phyloP scores from a whole-genome alignment of 441 rosid species.

The Erysimum pusillum region DNA sequence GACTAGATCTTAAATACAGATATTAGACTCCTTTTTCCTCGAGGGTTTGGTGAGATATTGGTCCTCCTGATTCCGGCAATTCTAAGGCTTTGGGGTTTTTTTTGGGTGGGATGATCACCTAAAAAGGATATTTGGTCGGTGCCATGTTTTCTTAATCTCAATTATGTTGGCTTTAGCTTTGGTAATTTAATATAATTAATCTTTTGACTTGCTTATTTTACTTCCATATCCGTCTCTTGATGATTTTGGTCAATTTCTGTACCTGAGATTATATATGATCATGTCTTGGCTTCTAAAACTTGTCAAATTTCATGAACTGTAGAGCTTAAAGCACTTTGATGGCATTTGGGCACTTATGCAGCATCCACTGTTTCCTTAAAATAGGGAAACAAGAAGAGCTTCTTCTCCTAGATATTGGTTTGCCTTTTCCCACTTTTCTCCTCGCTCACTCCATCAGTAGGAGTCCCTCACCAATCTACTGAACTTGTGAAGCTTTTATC shows the following conservation, averaged over 20 bases:
- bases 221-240: neutral
- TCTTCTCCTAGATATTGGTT: constrained; percentile 73
- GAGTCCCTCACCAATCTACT: constrained; percentile 29
- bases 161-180: neutral
- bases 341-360: constrained; percentile 65
- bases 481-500: constrained; percentile 44
- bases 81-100: neutral
- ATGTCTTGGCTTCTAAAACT: neutral
- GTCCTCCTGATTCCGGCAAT: neutral
- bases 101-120: neutral
- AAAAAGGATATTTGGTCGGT: constrained; percentile 12
- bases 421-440: constrained; percentile 64
- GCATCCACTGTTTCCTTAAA: constrained; percentile 79
- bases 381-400: constrained; percentile 74
- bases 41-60: neutral
- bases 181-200: neutral
- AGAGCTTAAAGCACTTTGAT: constrained; percentile 77
- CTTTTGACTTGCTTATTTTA: constrained; percentile 7
- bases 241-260: neutral
- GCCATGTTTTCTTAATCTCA: neutral
- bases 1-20: neutral
- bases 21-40: neutral
- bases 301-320: constrained; percentile 37
- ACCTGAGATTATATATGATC: neutral
- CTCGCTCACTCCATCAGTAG: constrained; percentile 58